These are phyloP conservation scores for Austroboletus niveus DNA, from an alignment of 1,284 basidiomycete genomes.

Conservation along the genomic window DNA sequence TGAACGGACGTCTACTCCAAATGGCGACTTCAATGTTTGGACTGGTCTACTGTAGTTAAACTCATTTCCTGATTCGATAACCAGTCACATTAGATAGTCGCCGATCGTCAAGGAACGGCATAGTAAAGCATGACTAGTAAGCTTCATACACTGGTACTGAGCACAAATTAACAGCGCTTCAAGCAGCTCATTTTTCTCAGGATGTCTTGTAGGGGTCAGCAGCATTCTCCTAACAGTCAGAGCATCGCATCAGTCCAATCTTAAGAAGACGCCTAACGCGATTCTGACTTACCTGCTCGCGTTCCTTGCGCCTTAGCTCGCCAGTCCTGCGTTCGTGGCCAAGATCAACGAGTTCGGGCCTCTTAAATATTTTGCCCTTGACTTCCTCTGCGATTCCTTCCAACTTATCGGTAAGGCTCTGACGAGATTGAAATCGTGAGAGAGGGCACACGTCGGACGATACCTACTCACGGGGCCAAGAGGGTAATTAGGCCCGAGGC, in stretches of 20 bases:
- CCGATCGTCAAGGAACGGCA: too few relatives aligned
- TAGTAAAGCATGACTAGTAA: too few relatives aligned
- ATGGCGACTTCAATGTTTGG: background rate
- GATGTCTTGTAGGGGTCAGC: constrained; percentile 1
- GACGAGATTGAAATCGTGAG: background rate
- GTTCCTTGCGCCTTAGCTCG: constrained; percentile 44
- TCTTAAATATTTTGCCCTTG: constrained; percentile 47
- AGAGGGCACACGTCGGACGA: background rate
- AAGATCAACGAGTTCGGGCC: constrained; percentile 45
- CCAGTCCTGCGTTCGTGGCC: constrained; percentile 50
- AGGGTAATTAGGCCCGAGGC: constrained; percentile 25
- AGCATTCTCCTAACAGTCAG: constrained; percentile 3
- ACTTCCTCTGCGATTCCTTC: constrained; percentile 50
- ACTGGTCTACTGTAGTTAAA: background rate
- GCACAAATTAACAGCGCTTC: too few relatives aligned
- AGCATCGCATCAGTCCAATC: too few relatives aligned
- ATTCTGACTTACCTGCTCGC: constrained; percentile 35
- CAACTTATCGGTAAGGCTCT: constrained; percentile 47
- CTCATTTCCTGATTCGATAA: too few relatives aligned
- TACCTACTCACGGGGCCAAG: constrained; percentile 12
- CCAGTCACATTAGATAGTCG: too few relatives aligned
- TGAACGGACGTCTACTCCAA: background rate
- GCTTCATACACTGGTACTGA: too few relatives aligned
- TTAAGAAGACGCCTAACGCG: background rate
- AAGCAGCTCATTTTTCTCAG: too few relatives aligned